Base-by-base conservation (phyloP, 108 stramenopile genomes). In the Nitzschia palea region DNA sequence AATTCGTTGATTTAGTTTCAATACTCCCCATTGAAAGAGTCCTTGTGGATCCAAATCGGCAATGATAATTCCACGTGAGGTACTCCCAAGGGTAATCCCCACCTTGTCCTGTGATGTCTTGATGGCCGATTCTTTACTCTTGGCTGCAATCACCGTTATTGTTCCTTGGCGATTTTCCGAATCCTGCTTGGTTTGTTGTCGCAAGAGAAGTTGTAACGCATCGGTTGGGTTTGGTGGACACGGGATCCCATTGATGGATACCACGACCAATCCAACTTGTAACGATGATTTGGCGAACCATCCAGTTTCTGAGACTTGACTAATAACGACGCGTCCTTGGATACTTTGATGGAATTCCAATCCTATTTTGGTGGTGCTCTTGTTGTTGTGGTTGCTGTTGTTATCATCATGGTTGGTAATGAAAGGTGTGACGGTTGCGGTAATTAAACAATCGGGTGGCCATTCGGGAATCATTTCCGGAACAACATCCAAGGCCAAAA, bases 261-360 rank as follows among this genome's bases (percentile, higher is more conserved):
- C 8, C 15, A 73, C 20, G 29, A 52, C 33, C 37, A 65, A 50
- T 20, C 72, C 72, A 4, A 48, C 62, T 18, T 35, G 55, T 23
- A 73, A 35, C 2, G 25, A 23, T 14, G 55, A 58, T 6, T 42
- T 2, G 10, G 55, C 62, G 57, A 73, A 65, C 42, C 57, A 37
- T 8, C 72, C 72, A 23, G 55, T 35, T 6, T 34, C 35, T 44
- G 6, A 9, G 15, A 73, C 35, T 28, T 29, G 10, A 14, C 35
- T 37, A 22, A 59, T 59, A 36, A 40, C 58, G 20, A 59, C 14
- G 2, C 58, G 58, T 9, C 58, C 35, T 40, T 59, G 58, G 5
- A 6, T 17, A 59, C 47, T 48, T 20, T 20, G 15, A 20, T 10
- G 4, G 4, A 48, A 48, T 18, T 20, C 47, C 8, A 48, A 4